phyloP scores from a whole-genome alignment of 371 early-diverging fungal species.

The Circinella minor region DNA sequence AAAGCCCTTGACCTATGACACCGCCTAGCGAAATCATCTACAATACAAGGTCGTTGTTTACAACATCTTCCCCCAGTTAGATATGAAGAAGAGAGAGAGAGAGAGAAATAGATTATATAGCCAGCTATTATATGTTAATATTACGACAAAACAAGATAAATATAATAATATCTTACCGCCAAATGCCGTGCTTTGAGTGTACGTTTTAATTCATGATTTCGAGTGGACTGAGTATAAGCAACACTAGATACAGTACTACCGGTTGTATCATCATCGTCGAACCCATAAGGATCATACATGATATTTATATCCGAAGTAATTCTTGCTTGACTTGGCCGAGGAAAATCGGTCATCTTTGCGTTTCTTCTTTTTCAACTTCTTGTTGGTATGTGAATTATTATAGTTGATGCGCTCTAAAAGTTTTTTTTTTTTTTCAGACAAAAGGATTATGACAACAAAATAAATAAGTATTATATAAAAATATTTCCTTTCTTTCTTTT shows the following conservation, averaged over 20 bases:
- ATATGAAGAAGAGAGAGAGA: neutral
- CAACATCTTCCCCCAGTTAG: too few relatives aligned
- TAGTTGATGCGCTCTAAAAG: too few relatives aligned
- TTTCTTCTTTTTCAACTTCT: neutral
- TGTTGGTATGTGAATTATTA: too few relatives aligned
- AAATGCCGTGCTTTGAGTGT: constrained; percentile 45
- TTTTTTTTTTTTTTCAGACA: too few relatives aligned
- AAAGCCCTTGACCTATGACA: constrained; percentile 89
- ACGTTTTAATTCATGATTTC: constrained; percentile 29
- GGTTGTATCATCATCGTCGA: neutral
- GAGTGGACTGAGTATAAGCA: neutral
- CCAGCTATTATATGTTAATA: neutral
- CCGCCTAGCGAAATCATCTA: constrained; percentile 77
- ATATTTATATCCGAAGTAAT: constrained; percentile 5
- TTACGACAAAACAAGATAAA: too few relatives aligned
- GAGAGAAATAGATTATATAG: neutral
- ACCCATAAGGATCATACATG: constrained; percentile 46
- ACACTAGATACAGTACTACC: neutral
- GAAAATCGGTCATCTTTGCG: neutral
- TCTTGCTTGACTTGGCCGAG: neutral
- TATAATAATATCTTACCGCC: constrained; percentile 26
- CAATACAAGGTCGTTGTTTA: neutral
- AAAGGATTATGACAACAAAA: too few relatives aligned
- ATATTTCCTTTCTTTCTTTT: too few relatives aligned
- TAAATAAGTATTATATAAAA: too few relatives aligned